A percentile compares a stretch with the other conserved stretches of the same genome.
Conservation (phyloP, 163 green algal genomes). For the Scenedesmus sp. region DNA sequence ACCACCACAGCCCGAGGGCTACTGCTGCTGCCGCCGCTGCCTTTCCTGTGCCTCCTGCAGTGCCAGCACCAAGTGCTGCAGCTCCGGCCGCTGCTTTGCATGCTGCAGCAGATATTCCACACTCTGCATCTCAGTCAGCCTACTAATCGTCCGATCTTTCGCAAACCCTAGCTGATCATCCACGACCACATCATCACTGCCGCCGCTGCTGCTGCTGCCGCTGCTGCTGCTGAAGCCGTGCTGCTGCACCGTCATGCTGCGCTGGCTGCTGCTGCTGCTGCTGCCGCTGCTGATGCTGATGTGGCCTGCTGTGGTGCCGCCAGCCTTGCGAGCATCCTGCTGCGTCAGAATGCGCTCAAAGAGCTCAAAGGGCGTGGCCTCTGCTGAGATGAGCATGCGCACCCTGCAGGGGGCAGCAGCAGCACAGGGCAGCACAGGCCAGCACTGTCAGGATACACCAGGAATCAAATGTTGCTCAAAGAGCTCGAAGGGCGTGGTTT, state of each 20-base stretch:
- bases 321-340: slow-evolving; percentile 28
- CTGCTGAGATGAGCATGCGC: slow-evolving; percentile 82
- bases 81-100: slow-evolving; percentile 76
- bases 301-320: slow-evolving; percentile 6
- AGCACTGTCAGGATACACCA: too few relatives aligned
- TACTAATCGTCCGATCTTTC: slow-evolving; percentile 91
- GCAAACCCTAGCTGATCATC: slow-evolving; percentile 95
- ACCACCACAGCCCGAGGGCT: too few relatives aligned
- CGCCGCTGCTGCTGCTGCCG: not conserved
- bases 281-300: slow-evolving; percentile 11
- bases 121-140: slow-evolving; percentile 96
- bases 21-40: slow-evolving; percentile 51
- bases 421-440: not conserved
- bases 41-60: slow-evolving; percentile 72
- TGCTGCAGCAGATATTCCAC: slow-evolving; percentile 86
- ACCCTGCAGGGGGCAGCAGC: slow-evolving; percentile 52
- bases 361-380: slow-evolving; percentile 81
- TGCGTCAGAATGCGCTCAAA: slow-evolving; percentile 88
- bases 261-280: slow-evolving; percentile 24
- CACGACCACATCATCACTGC: slow-evolving; percentile 56
- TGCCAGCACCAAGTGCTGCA: slow-evolving; percentile 73
- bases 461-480: slow-evolving; percentile 68
- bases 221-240: slow-evolving; percentile 38
- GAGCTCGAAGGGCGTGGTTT: slow-evolving; percentile 81
- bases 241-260: slow-evolving; percentile 13